Evolutionary conservation across 768 basidiomycete genomes (phyloP).

Genomic region (Hirschioporus abietinus): DNA sequence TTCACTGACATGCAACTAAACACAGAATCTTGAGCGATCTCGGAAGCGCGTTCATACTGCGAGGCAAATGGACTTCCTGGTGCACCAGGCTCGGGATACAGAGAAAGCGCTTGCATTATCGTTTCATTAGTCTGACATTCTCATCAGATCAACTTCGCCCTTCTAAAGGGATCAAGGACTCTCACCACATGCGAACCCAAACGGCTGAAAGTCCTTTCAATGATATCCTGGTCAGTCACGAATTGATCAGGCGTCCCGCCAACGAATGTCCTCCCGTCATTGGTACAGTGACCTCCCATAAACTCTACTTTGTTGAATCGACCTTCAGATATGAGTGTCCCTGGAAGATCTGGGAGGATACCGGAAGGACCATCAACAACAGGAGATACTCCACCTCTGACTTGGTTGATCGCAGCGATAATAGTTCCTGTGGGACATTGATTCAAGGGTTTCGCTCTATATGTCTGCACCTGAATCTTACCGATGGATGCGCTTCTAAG

Average conservation of each 20-base stretch:
- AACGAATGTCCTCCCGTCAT: conserved; percentile 38
- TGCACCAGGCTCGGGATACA: conserved; percentile 33
- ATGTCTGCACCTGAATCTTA: conserved; percentile 7
- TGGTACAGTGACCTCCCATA: conserved; percentile 36
- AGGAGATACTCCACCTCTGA: conserved; percentile 25
- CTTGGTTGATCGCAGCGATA: conserved; percentile 33
- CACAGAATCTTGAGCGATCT: conserved; percentile 36
- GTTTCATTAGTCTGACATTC: conserved; percentile 30
- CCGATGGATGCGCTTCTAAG: conserved; percentile 32
- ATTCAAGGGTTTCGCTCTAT: background rate
- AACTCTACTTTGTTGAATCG: conserved; percentile 30
- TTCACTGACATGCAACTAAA: conserved; percentile 38
- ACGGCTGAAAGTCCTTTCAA: conserved; percentile 13
- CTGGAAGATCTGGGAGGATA: conserved; percentile 29
- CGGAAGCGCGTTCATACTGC: conserved; percentile 34
- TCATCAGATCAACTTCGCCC: conserved; percentile 20
- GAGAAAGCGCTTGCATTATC: conserved; percentile 27
- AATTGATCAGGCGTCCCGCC: conserved; percentile 32
- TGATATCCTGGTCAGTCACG: conserved; percentile 33
- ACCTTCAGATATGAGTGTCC: conserved; percentile 29
- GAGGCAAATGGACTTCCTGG: conserved; percentile 32
- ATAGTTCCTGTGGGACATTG: conserved; percentile 25
- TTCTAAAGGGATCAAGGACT: conserved; percentile 24
- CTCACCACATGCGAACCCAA: conserved; percentile 4
- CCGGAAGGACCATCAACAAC: conserved; percentile 10